Evolutionary conservation across 2,329 filamentous ascomycete genomes (phyloP), one percentile per base, ranked within the genome.

Genomic region (Colletotrichum melonis): DNA sequence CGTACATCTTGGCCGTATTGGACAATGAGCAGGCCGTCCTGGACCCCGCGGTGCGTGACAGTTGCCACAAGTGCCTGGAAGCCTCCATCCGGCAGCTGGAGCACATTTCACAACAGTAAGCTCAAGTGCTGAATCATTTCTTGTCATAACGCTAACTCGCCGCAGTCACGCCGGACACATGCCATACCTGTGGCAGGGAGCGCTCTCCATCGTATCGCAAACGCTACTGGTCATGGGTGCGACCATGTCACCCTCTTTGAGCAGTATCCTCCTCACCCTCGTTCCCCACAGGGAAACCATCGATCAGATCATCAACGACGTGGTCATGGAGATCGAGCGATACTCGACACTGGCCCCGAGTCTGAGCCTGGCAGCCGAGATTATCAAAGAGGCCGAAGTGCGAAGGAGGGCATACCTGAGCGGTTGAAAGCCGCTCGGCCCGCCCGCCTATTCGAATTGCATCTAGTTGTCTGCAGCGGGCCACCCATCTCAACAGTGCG

Each of bases 131-230:
- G 16, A 28, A 49, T 35, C 54, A 30, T 52, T 35, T 28, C 5
- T 26, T 12, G 60, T 32, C 12, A 32, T 26, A 19, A 14, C 22
- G 84, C 79, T 63, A 82, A 80, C 80, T 80, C 73, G 69, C 79
- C 78, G 77, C 79, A 93, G 91, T 83, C 94, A 95, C 79, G 93
- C 92, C 74, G 94, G 94, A 63, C 94, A 96, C 80, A 92, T 97
- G 85, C 94, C 94, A 14, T 97, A 96, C 82, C 88, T 96, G 24
- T 97, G 93, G 92, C 94, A 96, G 84, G 94, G 94, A 22, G 93
- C 94, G 9, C 87, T 97, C 49, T 95, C 93, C 26, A 94, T 97
- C 79, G 93, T 95, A 26, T 95, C 93, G 6, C 94, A 97, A 81
- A 93, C 93, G 2, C 86, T 97, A 19, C 86, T 97, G 56, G 90